Base-by-base conservation (phyloP, 73 alveolate species). In the Tetrahymena elliotti region DNA sequence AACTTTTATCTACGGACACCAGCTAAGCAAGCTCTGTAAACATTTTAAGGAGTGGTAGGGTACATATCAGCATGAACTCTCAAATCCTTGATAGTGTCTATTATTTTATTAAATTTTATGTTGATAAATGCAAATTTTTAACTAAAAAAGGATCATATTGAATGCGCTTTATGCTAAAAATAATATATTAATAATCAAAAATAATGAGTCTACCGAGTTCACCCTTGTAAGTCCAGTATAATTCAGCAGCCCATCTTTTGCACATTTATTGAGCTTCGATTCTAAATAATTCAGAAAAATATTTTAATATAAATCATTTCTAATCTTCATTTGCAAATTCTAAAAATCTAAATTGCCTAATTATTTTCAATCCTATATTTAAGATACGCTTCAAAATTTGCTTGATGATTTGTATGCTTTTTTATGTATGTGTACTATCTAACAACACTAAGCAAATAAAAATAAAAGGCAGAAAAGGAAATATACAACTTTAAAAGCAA, bases 1-100 rank as follows among this genome's bases (percentile, higher is more conserved):
- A 96, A 98, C 93, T 97, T 96, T 94, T 98, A 98, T 96, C 99
- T 97, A 83, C 99, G 95, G 82, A 98, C 97, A 35, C 99, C 99
- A 13, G 99, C 98, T 22, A 96, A 95, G 95, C 99, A 98, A 52
- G 99, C 99, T 94, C 97, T 98, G 96, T 97, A 98, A 12, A 98
- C 84, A 88, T 97, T 97, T 40, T 96, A 92, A 35, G 98, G 98
- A 37, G 93, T 97, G 93, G 93, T 95, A 38, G 99, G 98, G 93
- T 96, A 98, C 98, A 95, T 93, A 33, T 96, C 96, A 20, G 99
- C 98, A 94, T 96, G 98, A 53, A 98, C 98, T 97, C 99, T 97
- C 95, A 96, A 93, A 93, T 98, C 99, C 93, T 96, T 98, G 35
- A 97, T 96, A 40, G 97, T 93, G 93, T 96, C 98, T 92, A 40